phyloP scores from a whole-genome alignment of 1,284 basidiomycete genomes.

The Ganoderma sp. region DNA sequence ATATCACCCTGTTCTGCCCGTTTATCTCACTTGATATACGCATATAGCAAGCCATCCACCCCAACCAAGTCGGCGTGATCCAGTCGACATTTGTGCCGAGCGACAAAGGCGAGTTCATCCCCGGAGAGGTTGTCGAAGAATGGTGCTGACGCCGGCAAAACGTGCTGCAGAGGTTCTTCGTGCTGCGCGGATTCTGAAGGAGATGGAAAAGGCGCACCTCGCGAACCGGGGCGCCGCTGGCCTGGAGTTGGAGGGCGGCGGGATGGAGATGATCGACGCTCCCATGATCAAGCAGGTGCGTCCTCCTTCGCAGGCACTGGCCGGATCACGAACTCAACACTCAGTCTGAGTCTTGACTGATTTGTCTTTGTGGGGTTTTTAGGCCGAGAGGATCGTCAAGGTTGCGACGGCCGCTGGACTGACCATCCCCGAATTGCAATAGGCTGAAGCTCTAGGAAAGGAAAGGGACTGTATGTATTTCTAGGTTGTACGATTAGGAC shows the following conservation, averaged over 20 bases:
- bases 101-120: conserved; percentile 57
- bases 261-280: conserved; percentile 89
- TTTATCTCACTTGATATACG: neutral
- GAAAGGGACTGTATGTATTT: neutral
- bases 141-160: neutral
- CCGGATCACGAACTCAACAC: neutral
- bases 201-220: conserved; percentile 61
- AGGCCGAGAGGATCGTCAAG: conserved; percentile 72
- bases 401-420: conserved; percentile 71
- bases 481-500: neutral
- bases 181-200: conserved; percentile 75
- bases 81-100: conserved; percentile 84
- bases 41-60: conserved; percentile 91
- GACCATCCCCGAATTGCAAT: conserved; percentile 54
- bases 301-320: conserved; percentile 28
- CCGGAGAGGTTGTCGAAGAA: neutral
- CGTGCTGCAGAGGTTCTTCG: conserved; percentile 70
- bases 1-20: neutral
- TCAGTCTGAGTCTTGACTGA: neutral
- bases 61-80: conserved; percentile 81
- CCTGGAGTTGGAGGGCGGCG: conserved; percentile 64
- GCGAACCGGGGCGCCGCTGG: conserved; percentile 66
- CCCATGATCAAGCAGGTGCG: conserved; percentile 87
- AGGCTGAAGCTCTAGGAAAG: neutral
- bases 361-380: neutral